Percentiles rank a stretch among this genome's conserved stretches.
Conservation (phyloP, 148 eudicot genomes). For the Fallopia convolvulus region DNA sequence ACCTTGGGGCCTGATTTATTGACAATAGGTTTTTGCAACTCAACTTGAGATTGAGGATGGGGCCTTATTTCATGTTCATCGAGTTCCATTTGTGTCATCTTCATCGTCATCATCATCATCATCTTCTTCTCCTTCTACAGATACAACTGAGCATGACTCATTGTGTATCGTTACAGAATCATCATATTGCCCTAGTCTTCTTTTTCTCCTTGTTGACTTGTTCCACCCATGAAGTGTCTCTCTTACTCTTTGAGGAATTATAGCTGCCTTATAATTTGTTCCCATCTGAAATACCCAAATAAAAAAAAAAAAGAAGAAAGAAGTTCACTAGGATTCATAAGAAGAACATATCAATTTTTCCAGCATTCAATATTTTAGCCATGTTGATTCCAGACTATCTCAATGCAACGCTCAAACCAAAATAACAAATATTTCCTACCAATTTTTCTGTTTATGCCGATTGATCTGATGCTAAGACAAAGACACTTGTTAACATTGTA, state of each 20-base stretch:
- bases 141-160: conserved; percentile 61
- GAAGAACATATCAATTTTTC: no score
- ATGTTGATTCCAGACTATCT: no score
- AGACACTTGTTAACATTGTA: neutral
- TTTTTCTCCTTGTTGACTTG: conserved; percentile 54
- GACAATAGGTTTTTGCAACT: conserved; percentile 32
- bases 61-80: conserved; percentile 51
- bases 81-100: conserved; percentile 22
- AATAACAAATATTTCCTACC: no score
- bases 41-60: conserved; percentile 32
- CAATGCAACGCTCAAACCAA: no score
- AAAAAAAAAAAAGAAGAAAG: no score
- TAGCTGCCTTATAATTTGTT: conserved; percentile 88
- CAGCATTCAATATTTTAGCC: no score
- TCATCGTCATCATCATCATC: neutral
- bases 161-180: conserved; percentile 54
- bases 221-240: conserved; percentile 87
- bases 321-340: no score
- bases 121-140: conserved; percentile 60
- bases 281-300: conserved; percentile 56
- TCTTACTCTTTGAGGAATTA: conserved; percentile 75
- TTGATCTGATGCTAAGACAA: no score
- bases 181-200: conserved; percentile 54
- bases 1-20: neutral
- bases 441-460: no score